Evolutionary conservation across 805 yeast genomes (phyloP), one percentile per base, ranked within the genome.

Genomic region (Candida nitratophila): DNA sequence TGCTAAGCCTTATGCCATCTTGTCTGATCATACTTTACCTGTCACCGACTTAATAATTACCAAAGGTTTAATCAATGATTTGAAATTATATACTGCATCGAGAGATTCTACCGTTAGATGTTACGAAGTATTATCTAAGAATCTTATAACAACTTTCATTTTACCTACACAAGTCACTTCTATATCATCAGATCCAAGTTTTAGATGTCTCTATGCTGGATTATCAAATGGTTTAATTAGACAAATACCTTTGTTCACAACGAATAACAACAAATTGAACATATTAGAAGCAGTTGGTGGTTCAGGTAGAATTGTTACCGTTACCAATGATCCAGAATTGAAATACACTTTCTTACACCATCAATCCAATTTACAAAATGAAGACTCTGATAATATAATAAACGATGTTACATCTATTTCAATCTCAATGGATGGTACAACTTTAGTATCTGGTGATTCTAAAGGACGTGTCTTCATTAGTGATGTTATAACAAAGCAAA

Each of bases 151-250:
- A 9, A 87, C 96, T 0, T 81, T 86, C 56, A 81, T 89, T n/a
- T 62, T 83, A 22, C 76, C 82, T 3, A 56, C 63, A 17, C 73
- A 83, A 0, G 73, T 86, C 11, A 71, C 73, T 22, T 65, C 83
- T 17, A 44, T 91, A 6, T 71, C 78, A 0, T 65, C 76, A 6
- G 98, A 91, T 60, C 88, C 95, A 1, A 87, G 90, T 0, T 86
- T 81, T 54, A 70, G 98, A 53, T 72, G 79, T 2, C 46, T 86
- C 1, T 91, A 84, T 57, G 76, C 75, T 8, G 97, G 96, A 1
- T 63, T 83, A 15, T 54, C 64, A 2, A 72, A 77, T 47, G 96
- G 96, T 12, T 53, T 64, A 14, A 73, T 87, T 36, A 69, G 82
- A 48, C 59, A 67, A 32, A 70, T 86, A 5, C 76, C 81, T 9